Percentiles rank a stretch among this genome's conserved stretches.
These are phyloP conservation scores for Conticribra guillardii DNA, from an alignment of 108 stramenopile genomes.

Conservation along the genomic window DNA sequence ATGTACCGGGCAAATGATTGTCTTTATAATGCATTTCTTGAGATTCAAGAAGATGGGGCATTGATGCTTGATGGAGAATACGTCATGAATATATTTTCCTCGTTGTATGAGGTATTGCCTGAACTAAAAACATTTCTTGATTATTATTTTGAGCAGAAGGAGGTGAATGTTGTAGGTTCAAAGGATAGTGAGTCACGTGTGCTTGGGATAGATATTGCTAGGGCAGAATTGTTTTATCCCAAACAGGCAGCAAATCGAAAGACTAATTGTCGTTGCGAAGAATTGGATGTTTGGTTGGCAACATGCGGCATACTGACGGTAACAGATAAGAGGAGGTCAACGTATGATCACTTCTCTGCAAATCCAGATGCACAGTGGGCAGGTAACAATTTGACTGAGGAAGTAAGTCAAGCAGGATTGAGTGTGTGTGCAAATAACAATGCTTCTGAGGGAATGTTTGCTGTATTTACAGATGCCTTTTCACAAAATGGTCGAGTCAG, in stretches of 20 bases:
- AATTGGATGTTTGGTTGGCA: neutral
- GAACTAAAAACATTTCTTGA: slow-evolving; percentile 9
- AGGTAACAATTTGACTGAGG: neutral
- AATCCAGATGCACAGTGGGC: neutral
- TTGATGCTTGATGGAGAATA: neutral
- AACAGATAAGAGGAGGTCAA: neutral
- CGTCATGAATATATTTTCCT: slow-evolving; percentile 2
- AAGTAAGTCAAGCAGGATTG: neutral
- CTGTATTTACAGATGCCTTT: slow-evolving; percentile 8
- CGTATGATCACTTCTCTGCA: neutral
- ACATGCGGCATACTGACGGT: neutral
- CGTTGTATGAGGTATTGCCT: slow-evolving; percentile 9
- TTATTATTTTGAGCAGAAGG: slow-evolving; percentile 22
- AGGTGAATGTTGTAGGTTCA: slow-evolving; percentile 11
- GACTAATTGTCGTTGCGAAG: neutral
- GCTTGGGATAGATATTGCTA: slow-evolving; percentile 14
- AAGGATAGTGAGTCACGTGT: neutral
- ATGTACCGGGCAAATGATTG: slow-evolving; percentile 14
- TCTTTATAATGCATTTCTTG: neutral
- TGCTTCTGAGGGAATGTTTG: slow-evolving; percentile 22
- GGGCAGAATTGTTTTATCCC: slow-evolving; percentile 11
- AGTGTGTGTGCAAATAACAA: slow-evolving; percentile 24
- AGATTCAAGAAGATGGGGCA: neutral
- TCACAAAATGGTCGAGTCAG: neutral
- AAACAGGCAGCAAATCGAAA: slow-evolving; percentile 6